Evolutionary conservation across 2,329 filamentous ascomycete species (phyloP).

Genomic region (Mycosphaerelloides madeirae): DNA sequence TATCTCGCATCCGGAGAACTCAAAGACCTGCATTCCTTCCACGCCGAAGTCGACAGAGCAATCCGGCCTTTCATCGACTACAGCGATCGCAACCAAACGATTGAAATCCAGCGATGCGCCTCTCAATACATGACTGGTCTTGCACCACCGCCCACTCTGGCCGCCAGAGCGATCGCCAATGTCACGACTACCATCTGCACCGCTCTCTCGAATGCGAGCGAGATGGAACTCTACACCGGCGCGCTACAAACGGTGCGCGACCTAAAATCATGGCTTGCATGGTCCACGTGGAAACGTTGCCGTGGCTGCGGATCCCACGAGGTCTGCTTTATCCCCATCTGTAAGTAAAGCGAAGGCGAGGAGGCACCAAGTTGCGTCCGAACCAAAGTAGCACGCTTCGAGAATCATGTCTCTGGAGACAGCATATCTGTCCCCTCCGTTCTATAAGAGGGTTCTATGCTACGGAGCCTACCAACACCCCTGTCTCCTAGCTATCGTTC

Average conservation of each 20-base stretch:
- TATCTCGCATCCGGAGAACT: slow-evolving; percentile 27
- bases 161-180: slow-evolving; percentile 29
- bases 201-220: slow-evolving; percentile 26
- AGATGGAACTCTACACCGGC: slow-evolving; percentile 13
- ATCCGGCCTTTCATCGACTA: slow-evolving; percentile 39
- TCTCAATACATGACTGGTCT: slow-evolving; percentile 37
- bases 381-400: no score
- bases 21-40: slow-evolving; percentile 21
- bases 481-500: no score
- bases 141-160: slow-evolving; percentile 18
- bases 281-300: slow-evolving; percentile 58
- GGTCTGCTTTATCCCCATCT: slow-evolving; percentile 60
- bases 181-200: slow-evolving; percentile 34
- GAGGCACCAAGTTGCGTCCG: no score
- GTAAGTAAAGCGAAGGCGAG: no score
- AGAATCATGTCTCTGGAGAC: no score
- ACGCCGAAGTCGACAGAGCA: slow-evolving; percentile 25
- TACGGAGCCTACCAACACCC: no score
- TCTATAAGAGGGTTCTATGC: no score
- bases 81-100: slow-evolving; percentile 32
- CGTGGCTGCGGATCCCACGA: slow-evolving; percentile 51
- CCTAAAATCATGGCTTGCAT: slow-evolving; percentile 51
- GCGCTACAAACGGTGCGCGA: slow-evolving; percentile 33
- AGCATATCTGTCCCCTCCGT: no score
- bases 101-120: slow-evolving; percentile 46